These are phyloP conservation scores for Solanum dulcamara DNA, from an alignment of 257 asterid genomes.

Conservation along the genomic window DNA sequence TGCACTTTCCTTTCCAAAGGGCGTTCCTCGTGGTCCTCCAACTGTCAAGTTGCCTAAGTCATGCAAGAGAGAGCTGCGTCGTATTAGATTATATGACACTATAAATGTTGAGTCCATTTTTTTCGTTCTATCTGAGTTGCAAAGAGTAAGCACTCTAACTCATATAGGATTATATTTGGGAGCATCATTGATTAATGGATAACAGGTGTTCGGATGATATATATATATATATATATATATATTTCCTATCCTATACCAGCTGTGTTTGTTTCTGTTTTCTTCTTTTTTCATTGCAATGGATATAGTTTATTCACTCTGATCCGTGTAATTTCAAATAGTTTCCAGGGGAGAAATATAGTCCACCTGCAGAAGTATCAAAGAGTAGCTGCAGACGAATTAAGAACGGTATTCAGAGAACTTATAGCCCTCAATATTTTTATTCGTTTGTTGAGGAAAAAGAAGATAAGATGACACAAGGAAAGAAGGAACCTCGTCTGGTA, in stretches of 20 bases:
- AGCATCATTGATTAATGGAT: too few species aligned
- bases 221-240: too few species aligned
- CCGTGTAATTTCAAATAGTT: conserved; percentile 15
- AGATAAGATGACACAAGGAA: conserved; percentile 18
- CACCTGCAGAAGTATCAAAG: conserved; percentile 50
- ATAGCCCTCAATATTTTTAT: conserved; percentile 45
- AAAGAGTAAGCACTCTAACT: conserved; percentile 28
- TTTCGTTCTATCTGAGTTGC: conserved; percentile 53
- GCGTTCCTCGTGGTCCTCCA: conserved; percentile 20
- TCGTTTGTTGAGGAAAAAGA: conserved; percentile 46
- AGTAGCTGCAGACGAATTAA: conserved; percentile 48
- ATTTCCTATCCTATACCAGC: neutral
- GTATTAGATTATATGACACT: conserved; percentile 57
- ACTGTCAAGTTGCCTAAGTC: conserved; percentile 39
- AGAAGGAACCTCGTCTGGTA: conserved; percentile 45
- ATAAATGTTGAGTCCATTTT: conserved; percentile 34
- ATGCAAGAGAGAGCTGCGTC: conserved; percentile 42
- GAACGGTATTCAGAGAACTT: conserved; percentile 25
- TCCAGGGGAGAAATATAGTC: conserved; percentile 47
- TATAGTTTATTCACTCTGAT: neutral
- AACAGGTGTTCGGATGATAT: too few species aligned
- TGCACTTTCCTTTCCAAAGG: conserved; percentile 17
- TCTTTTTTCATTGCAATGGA: neutral
- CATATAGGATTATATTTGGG: too few species aligned
- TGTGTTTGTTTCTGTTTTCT: neutral